Evolutionary conservation across 129 eudicot genomes (phyloP), one percentile per base, ranked within the genome.

Genomic region (Heracleum sosnowskyi): DNA sequence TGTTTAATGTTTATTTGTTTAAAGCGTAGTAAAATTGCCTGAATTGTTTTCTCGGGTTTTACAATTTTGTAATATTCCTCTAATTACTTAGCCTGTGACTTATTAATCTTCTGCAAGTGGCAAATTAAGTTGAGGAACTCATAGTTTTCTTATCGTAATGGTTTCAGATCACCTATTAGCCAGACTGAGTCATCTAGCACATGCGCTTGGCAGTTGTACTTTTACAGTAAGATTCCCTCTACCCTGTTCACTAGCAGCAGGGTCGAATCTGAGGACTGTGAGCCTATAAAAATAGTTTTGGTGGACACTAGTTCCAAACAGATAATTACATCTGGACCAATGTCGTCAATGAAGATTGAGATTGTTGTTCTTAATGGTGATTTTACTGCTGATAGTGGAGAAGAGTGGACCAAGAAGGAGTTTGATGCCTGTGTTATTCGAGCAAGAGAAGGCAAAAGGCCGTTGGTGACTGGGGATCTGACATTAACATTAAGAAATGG

Each of bases 361-460:
- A 82, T 94, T 69, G 82, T 91, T 46, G 91, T 86, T 28, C 91
- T 94, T 62, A 84, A 88, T 81, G 97, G 93, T 70, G 98, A 94
- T 80, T 94, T 94, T 69, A 44, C 75, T 34, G 78, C 86, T 57
- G 89, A 86, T 53, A 96, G 85, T 40, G 88, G 74, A n/a, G 93
- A 90, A 44, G 91, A 90, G 81, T 94, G 98, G 98, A 84, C 88
- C 35, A 84, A 80, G 36, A 51, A 53, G 74, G 97, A 91, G 73
- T 90, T 91, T 76, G 87, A 83, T 62, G 70, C 78, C 34, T 79
- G 75, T 72, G 41, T 80, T 44, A 86, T 90, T 41, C 79, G 69
- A 42, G 91, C 87, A 70, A 82, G 98, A 74, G 97, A 91, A 63
- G 98, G 97, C 46, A 91, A 86, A 88, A 79, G 98, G 82, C 98